Evolutionary conservation across 148 eudicot genomes (phyloP), one percentile per base, ranked within the genome.

Genomic region (Chenopodium berlandieri): DNA sequence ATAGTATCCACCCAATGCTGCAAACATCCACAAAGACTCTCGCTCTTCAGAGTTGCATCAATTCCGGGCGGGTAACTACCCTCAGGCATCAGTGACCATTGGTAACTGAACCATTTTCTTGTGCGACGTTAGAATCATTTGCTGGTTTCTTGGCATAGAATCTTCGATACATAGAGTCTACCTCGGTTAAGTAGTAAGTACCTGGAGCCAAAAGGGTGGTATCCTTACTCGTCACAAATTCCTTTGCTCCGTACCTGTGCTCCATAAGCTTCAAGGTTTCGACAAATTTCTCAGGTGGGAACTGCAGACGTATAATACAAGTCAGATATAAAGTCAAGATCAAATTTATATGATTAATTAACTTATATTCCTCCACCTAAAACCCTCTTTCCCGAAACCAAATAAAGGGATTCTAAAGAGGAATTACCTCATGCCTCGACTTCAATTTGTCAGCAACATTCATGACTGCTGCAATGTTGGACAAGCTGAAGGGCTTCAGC

Each of bases 221-320:
- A 81, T 93, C 98, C 83, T 95, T 92, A 90, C 85, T 92, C 4
- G 97, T 93, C 66, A 93, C 96, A 34, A 89, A 95, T 86, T 95
- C 94, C 85, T 92, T 95, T 40, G 73, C 90, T 5, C 97, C 97
- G 34, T 95, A 93, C 80, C 97, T 88, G 74, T 92, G 94, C 89
- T 95, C 98, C 98, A 93, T 93, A 37, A 95, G 74, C 88, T 95
- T 86, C 95, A 91, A 86, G 10, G 84, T 90, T 52, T 93, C 93
- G 72, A 92, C 93, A 64, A 95, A 93, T 86, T 93, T 95, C 85
- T 93, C 98, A 0, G 98, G 94, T 58, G 87, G 73, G 73, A 90
- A 80, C 97, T 95, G 96, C 90, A 27, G 63, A 73, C 23, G 14
- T 5, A 47, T 25, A 1, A 40, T 40, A 23, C 12, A 47, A 22